These are phyloP conservation scores for Boletus rubroflammeus DNA, from an alignment of 768 basidiomycete genomes.

Conservation along the genomic window DNA sequence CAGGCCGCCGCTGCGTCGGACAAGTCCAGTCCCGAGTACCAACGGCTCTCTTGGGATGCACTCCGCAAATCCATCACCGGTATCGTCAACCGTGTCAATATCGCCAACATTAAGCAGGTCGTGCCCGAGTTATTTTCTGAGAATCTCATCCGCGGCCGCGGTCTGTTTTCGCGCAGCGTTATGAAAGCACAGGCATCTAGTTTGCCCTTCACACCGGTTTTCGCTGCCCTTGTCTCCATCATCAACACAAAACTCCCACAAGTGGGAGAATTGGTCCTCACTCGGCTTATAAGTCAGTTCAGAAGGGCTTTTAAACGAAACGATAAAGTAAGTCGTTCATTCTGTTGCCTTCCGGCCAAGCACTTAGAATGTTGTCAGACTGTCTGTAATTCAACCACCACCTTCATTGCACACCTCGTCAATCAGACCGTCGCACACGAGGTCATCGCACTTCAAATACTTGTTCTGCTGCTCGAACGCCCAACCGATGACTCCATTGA, in stretches of 20 bases:
- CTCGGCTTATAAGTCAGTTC: slow-evolving; percentile 91
- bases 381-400: slow-evolving; percentile 89
- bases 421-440: slow-evolving; percentile 94
- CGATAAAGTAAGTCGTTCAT: slow-evolving; percentile 72
- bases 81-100: slow-evolving; percentile 99
- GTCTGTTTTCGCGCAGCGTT: slow-evolving; percentile 87
- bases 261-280: slow-evolving; percentile 89
- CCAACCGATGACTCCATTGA: slow-evolving; percentile 98
- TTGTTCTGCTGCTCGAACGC: slow-evolving; percentile 90
- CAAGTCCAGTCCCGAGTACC: slow-evolving; percentile 85
- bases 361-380: slow-evolving; percentile 47
- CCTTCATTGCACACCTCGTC: slow-evolving; percentile 87
- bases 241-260: slow-evolving; percentile 97
- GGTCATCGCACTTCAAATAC: slow-evolving; percentile 90
- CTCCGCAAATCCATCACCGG: slow-evolving; percentile 96
- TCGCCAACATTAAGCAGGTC: slow-evolving; percentile 92
- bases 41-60: slow-evolving; percentile 96
- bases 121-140: slow-evolving; percentile 90
- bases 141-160: slow-evolving; percentile 90
- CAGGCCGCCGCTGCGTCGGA: slow-evolving; percentile 79
- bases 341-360: background rate
- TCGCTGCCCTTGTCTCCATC: slow-evolving; percentile 89
- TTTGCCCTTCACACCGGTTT: slow-evolving; percentile 96
- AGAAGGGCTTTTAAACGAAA: slow-evolving; percentile 92
- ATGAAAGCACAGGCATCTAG: slow-evolving; percentile 99